Evolutionary conservation across 2,329 filamentous ascomycete genomes (phyloP), one percentile per base, ranked within the genome.

Genomic region (Beauveria varroae): DNA sequence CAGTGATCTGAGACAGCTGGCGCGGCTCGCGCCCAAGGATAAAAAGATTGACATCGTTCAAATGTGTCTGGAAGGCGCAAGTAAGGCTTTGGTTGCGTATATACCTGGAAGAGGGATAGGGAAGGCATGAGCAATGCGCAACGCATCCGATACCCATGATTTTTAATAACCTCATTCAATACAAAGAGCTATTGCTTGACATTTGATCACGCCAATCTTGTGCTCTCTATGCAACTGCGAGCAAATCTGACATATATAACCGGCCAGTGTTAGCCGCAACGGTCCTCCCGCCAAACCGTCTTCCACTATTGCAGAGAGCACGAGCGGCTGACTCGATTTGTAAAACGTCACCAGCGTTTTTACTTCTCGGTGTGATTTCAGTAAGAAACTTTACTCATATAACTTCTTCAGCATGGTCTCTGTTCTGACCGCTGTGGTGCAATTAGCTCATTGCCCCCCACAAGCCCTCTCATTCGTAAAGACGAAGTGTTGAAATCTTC

Each of bases 21-120:
- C 90, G 4, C 80, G 73, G 65, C 69, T 87, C 37, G 78, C 75
- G 1, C 77, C 78, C 1, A 65, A 75, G 2, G 75, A 75, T 12
- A 75, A 72, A 26, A 89, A 88, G 74, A 79, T 91, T 20, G 85
- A 88, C 50, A 86, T 93, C 28, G 85, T 90, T 54, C 95, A 99
- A 76, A 98, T 98, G 72, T 96, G 93, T 70, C 90, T 96, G 77
- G 82, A 89, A 67, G 91, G 92, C 14, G 90, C 90, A 7, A 97
- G 93, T 73, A 97, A 97, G 75, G 89, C 88, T 59, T 74, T 88
- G 72, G 84, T 86, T n/a, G 84, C 81, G 34, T 88, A 85, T 67
- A 76, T 87, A 24, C 82, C 83, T 4, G 73, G 68, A 20, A 20
- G 58, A 47, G 50, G 58, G 18, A n/a, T 28, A 28, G 18, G 22